These are phyloP conservation scores for Metschnikowia dekortorum DNA, from an alignment of 805 yeast genomes.

Conservation along the genomic window DNA sequence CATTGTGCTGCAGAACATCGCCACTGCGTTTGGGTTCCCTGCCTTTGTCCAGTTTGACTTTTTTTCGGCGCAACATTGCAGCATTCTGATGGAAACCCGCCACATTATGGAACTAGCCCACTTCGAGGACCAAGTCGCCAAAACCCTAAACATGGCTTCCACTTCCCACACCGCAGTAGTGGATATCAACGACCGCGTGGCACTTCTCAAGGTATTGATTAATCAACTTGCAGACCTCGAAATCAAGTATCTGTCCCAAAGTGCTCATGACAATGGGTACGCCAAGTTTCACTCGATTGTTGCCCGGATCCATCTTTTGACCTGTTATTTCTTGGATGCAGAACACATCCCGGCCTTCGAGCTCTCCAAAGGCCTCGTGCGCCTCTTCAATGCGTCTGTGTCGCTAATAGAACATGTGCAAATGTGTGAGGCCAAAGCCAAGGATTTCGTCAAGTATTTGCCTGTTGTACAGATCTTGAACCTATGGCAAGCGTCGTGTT, in stretches of 20 bases:
- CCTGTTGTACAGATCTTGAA: slow-evolving; percentile 80
- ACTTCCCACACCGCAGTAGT: slow-evolving; percentile 62
- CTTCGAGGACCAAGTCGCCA: slow-evolving; percentile 81
- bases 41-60: slow-evolving; percentile 83
- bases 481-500: slow-evolving; percentile 89
- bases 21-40: slow-evolving; percentile 92
- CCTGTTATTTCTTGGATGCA: slow-evolving; percentile 76
- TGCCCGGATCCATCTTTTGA: slow-evolving; percentile 74
- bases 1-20: slow-evolving; percentile 82
- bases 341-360: slow-evolving; percentile 51
- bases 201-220: slow-evolving; percentile 65
- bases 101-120: slow-evolving; percentile 81
- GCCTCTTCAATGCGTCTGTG: slow-evolving; percentile 75
- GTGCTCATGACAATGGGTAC: slow-evolving; percentile 52
- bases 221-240: slow-evolving; percentile 77
- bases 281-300: slow-evolving; percentile 65
- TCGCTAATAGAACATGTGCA: slow-evolving; percentile 65
- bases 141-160: slow-evolving; percentile 67
- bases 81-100: slow-evolving; percentile 55
- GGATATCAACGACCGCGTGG: slow-evolving; percentile 66
- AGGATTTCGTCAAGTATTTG: slow-evolving; percentile 64
- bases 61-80: slow-evolving; percentile 40
- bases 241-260: slow-evolving; percentile 40
- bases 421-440: slow-evolving; percentile 53
- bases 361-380: slow-evolving; percentile 66